These are phyloP conservation scores for Tetradesmus lagerheimii DNA, from an alignment of 139 green algal genomes.

Conservation along the genomic window DNA sequence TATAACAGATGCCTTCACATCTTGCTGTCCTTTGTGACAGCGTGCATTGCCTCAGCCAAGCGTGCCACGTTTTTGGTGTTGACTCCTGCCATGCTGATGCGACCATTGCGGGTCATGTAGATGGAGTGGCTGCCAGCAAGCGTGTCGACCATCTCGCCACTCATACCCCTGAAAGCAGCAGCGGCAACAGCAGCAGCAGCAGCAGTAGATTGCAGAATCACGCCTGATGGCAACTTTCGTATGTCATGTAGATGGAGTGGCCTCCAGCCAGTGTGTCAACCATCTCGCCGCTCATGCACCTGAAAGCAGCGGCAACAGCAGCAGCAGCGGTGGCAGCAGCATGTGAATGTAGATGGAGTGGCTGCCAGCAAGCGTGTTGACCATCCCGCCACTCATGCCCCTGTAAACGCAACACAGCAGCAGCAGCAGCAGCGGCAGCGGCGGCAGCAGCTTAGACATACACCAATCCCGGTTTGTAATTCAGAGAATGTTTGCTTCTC, in stretches of 20 bases:
- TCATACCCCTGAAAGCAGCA: slow-evolving; percentile 20
- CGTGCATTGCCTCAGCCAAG: slow-evolving; percentile 86
- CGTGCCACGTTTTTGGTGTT: slow-evolving; percentile 87
- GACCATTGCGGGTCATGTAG: slow-evolving; percentile 88
- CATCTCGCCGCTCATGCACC: slow-evolving; percentile 53
- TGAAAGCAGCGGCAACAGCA: neutral
- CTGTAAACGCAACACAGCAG: neutral
- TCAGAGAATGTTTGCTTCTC: no score
- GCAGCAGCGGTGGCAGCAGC: neutral
- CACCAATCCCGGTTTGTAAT: no score
- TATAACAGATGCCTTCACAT: neutral
- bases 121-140: slow-evolving; percentile 84
- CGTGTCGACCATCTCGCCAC: slow-evolving; percentile 76
- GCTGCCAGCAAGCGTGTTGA: slow-evolving; percentile 82
- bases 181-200: slow-evolving; percentile 1
- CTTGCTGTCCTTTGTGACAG: slow-evolving; percentile 75
- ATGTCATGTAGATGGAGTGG: slow-evolving; percentile 85
- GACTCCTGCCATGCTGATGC: slow-evolving; percentile 94
- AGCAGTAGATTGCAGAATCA: no score
- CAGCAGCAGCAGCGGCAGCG: neutral
- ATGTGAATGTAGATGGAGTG: slow-evolving; percentile 80
- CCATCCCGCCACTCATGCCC: slow-evolving; percentile 58
- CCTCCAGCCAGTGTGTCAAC: slow-evolving; percentile 86
- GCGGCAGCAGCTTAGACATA: neutral
- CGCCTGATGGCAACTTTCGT: no score